Base-by-base conservation (phyloP, 169 alveolate genomes). In the Fabrea salina region DNA sequence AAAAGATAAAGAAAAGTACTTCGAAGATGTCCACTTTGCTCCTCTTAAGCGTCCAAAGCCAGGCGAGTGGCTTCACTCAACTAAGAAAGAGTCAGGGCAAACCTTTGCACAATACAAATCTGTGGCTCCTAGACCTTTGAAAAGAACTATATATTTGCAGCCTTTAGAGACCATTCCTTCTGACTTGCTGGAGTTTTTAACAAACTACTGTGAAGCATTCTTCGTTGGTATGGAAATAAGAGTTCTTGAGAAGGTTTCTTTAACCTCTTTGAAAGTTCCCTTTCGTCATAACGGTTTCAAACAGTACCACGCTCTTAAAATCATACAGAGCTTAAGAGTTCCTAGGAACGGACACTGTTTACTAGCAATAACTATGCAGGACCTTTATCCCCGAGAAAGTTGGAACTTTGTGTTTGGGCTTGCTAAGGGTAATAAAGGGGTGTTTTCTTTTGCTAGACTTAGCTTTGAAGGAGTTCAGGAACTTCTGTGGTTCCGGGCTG, bases 371-470 rank as follows among this genome's bases (percentile, higher is more conserved):
- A 72, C 80, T 8, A 50, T 19, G 22, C n/a, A 43, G 53, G 92
- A 91, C 80, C 54, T 87, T 22, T 86, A 86, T 70, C 86, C 87
- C 0, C 54, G 61, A 33, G 79, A 67, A 13, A 77, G 75, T n/a
- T 85, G 91, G 89, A 87, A 87, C 68, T 90, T 32, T 82, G 90
- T 80, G 8, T 90, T 82, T 85, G 95, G 92, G 44, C 41, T 86
- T 80, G 86, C 92, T n/a, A 37, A 79, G 8, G 27, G 43, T 33
- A 59, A 54, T 19, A 85, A 79, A 19, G 93, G 93, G 27, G 92
- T 88, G 19, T 88, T 91, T 77, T 74, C 87, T 6, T 87, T 88
- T 77, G 91, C 87, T n/a, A 82, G 94, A 72, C 86, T 78, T 54
- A 51, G 56, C n/a, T 41, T n/a, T 27, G 35, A 50, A 16, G 50